Evolutionary conservation across 2,329 filamentous ascomycete genomes (phyloP), one percentile per base, ranked within the genome.

Genomic region (Venturia carpophila): DNA sequence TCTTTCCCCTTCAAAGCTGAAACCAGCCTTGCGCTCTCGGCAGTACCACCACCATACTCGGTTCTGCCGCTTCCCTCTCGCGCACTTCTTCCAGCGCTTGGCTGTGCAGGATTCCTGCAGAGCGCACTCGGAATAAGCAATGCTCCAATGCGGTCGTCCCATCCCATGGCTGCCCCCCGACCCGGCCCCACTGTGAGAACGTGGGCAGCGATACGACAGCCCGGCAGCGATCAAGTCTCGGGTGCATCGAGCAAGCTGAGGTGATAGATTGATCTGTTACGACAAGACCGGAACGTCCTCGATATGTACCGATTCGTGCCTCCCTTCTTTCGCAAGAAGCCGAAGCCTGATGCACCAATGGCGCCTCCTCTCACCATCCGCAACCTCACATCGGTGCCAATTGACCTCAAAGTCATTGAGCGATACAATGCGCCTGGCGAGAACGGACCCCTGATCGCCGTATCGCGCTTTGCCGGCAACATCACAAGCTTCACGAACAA

Each of bases 341-440:
- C 55, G n/a, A 65, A 62, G 34, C 41, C 60, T 39, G 24, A 21
- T 6, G 24, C 27, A 27, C 43, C 49, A n/a, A 74, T 74, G 73
- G 66, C 70, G n/a, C 63, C 71, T n/a, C 71, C 73, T 24, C 79
- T 96, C 69, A 89, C 84, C 5, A 84, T 97, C 71, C 91, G 92
- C 71, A 97, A 97, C 75, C 79, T 96, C 69, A 93, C 90, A 56
- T 80, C 84, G 66, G 87, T 84, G 61, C 82, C 86, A n/a, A 79
- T 96, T 65, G 84, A 87, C 69, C 83, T 97, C 70, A 87, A 86
- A 74, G 75, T 81, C 67, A 80, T 93, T 66, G 89, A 95, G 78
- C 87, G 88, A 69, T 92, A 92, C 74, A 83, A 86, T 69, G 82
- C 78, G 60, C 80, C 76, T 64, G 78, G 49, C 24, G 30, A 58